Evolutionary conservation across 2,329 filamentous ascomycete species (phyloP), one percentile per base, ranked within the genome.

Genomic region (Beauveria sp.): DNA sequence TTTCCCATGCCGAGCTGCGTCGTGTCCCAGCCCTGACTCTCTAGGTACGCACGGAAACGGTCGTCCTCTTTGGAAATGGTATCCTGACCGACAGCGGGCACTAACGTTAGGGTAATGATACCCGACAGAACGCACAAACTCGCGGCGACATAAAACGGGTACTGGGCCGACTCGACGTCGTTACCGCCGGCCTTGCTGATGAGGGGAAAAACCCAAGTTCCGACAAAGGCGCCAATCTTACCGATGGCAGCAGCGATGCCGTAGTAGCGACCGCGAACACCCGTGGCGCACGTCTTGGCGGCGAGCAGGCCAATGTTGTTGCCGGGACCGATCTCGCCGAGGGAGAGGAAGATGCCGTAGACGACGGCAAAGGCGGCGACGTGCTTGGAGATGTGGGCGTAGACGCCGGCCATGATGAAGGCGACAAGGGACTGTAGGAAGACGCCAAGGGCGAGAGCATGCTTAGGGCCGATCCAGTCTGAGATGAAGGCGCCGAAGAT

Each of bases 291-390:
- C 3, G 90, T 92, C 78, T 96, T 96, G 53, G 89, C 89, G 0
- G 92, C 92, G 28, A 96, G 74, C 0, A 96, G 81, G 2, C 92
- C 92, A 66, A 96, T 96, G 72, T 96, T 96, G 77, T 96, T 90
- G 16, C 92, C 92, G 0, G 92, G 91, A 0, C 92, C 92, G 46
- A 96, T 75, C 72, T 76, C 73, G 55, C 74, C 74, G 6, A 75
- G 70, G 1, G 73, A 67, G 47, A 72, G 67, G 65, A 76, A 76
- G 34, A 76, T 71, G 6, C 73, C 74, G 9, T 73, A 75, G 0
- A 76, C 68, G 9, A 75, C 70, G n/a, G 72, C 71, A 40, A 76
- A 75, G 12, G 64, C 73, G 3, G 72, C 75, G 18, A 76, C 68
- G 37, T 73, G 62, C 56, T 84, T 80, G 0, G 85, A 84, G 18